These are phyloP conservation scores for Hypoxylon sp. DNA, from an alignment of 2,329 filamentous ascomycete genomes.

Conservation along the genomic window DNA sequence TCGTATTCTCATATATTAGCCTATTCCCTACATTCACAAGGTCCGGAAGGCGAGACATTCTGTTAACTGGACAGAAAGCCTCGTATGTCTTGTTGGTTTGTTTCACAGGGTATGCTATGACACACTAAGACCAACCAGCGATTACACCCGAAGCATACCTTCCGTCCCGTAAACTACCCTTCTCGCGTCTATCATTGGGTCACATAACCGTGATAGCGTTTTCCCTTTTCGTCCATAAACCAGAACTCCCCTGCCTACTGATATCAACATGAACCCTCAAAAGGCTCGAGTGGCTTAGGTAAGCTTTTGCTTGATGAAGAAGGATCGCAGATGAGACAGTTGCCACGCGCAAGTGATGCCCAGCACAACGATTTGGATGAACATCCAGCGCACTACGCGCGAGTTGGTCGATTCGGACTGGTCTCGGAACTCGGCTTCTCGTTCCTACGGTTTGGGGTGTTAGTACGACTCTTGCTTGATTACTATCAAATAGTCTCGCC, in stretches of 20 bases:
- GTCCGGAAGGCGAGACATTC: not conserved
- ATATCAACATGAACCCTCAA: slow-evolving; percentile 10
- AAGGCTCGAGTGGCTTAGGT: slow-evolving; percentile 69
- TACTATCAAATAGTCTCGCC: not conserved
- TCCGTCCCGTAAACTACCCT: not conserved
- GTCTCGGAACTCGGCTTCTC: slow-evolving; percentile 97
- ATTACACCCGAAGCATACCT: slow-evolving; percentile 1
- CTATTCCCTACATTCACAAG: slow-evolving; percentile 4
- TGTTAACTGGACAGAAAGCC: not conserved
- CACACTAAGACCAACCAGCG: slow-evolving; percentile 17
- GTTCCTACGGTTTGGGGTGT: slow-evolving; percentile 74
- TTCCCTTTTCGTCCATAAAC: slow-evolving; percentile 5
- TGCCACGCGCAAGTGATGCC: slow-evolving; percentile 96
- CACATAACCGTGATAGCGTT: not conserved
- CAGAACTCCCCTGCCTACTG: slow-evolving; percentile 16
- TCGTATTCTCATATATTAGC: slow-evolving; percentile 26
- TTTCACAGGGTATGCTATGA: slow-evolving; percentile 16
- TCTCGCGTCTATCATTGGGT: slow-evolving; percentile 17
- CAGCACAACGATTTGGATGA: slow-evolving; percentile 89
- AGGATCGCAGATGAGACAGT: slow-evolving; percentile 91
- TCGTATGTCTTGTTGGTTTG: not conserved
- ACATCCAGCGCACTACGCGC: slow-evolving; percentile 92
- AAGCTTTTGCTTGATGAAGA: slow-evolving; percentile 99
- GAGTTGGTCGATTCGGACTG: slow-evolving; percentile 95
- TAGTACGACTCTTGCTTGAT: slow-evolving; percentile 3